Evolutionary conservation across 768 basidiomycete species (phyloP).

Genomic region (Heimioporus sp.): DNA sequence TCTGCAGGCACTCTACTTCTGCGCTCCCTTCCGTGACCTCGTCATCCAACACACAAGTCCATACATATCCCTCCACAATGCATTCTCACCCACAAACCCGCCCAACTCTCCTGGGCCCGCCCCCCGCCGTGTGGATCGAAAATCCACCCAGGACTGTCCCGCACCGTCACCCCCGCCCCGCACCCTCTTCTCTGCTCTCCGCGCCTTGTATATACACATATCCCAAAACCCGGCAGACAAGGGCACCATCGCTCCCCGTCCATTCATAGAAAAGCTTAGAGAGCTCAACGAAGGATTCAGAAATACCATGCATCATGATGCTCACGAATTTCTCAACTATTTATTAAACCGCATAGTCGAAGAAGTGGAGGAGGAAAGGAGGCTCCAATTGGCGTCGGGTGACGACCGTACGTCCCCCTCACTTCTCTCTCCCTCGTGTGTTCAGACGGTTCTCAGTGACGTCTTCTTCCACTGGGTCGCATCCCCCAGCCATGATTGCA

Average conservation of each 20-base stretch:
- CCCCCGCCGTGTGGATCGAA: conserved; percentile 59
- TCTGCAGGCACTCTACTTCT: conserved; percentile 95
- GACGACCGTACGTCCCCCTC: conserved; percentile 60
- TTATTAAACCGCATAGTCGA: conserved; percentile 91
- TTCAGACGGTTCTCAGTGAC: conserved; percentile 42
- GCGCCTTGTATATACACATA: conserved; percentile 86
- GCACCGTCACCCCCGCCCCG: conserved; percentile 42
- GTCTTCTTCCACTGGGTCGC: conserved; percentile 47
- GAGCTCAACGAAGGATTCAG: conserved; percentile 90
- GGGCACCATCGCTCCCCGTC: conserved; percentile 86
- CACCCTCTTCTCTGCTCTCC: conserved; percentile 88
- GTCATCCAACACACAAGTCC: conserved; percentile 67
- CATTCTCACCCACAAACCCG: conserved; percentile 13
- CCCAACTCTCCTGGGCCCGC: conserved; percentile 28
- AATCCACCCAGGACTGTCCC: conserved; percentile 33
- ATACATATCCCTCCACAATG: conserved; percentile 38
- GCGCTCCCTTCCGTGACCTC: conserved; percentile 88
- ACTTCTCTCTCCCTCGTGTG: conserved; percentile 3
- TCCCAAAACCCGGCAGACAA: conserved; percentile 73
- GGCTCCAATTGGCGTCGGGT: conserved; percentile 40
- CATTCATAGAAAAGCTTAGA: conserved; percentile 92
- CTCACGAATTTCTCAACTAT: conserved; percentile 97
- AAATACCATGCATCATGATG: conserved; percentile 94
- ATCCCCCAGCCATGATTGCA: conserved; percentile 39
- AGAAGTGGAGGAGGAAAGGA: conserved; percentile 78